These are phyloP conservation scores for Wickerhamiella lipophila DNA, from an alignment of 805 yeast genomes.

Conservation along the genomic window DNA sequence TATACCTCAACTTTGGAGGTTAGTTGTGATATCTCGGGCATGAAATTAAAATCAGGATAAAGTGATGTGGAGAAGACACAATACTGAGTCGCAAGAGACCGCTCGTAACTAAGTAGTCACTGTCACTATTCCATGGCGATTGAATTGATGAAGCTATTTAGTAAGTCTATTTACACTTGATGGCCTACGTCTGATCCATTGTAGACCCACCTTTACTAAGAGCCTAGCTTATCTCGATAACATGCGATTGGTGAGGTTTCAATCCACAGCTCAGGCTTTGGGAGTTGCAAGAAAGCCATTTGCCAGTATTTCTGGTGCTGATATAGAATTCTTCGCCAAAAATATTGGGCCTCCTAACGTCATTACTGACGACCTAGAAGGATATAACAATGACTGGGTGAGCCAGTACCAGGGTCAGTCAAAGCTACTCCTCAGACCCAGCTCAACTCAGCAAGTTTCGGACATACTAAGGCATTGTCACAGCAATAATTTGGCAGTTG, in stretches of 20 bases:
- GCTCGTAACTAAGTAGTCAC: too few relatives aligned
- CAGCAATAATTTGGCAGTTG: conserved; percentile 63
- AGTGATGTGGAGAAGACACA: too few relatives aligned
- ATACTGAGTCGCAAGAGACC: too few relatives aligned
- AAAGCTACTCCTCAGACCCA: conserved; percentile 67
- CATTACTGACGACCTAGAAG: conserved; percentile 49
- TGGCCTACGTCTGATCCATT: too few relatives aligned
- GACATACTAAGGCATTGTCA: conserved; percentile 69
- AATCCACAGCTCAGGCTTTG: background rate
- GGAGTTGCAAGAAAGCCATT: conserved; percentile 2
- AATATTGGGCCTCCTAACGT: conserved; percentile 7
- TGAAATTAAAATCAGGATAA: too few relatives aligned
- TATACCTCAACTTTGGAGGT: too few relatives aligned
- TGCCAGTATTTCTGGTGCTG: background rate
- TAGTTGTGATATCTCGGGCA: too few relatives aligned
- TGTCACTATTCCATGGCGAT: too few relatives aligned
- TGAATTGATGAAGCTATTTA: too few relatives aligned
- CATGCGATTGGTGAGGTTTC: conserved; percentile 1
- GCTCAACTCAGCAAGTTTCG: conserved; percentile 63
- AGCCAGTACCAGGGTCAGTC: conserved; percentile 85
- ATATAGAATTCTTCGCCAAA: background rate
- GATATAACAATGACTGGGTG: conserved; percentile 89
- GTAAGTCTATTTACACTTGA: too few relatives aligned
- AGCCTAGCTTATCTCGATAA: background rate
- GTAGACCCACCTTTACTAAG: background rate